Percentiles rank a stretch among this genome's conserved stretches.
phyloP scores from a whole-genome alignment of 805 yeast species.

The Metschnikowia henanensis region DNA sequence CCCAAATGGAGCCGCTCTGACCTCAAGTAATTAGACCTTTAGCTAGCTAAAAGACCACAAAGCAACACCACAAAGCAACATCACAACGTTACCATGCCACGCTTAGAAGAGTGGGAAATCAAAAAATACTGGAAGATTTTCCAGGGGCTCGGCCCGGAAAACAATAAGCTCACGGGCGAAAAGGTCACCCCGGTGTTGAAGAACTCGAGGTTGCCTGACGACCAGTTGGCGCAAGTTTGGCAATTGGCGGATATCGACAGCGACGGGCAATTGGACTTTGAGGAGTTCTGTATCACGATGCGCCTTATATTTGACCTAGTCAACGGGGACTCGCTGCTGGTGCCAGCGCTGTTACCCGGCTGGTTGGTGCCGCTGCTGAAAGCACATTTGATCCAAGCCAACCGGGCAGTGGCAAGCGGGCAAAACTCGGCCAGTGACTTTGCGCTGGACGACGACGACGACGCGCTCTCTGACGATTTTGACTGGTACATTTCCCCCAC shows the following conservation, averaged over 20 bases:
- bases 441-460: slow-evolving; percentile 52
- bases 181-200: slow-evolving; percentile 83
- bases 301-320: slow-evolving; percentile 88
- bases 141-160: slow-evolving; percentile 80
- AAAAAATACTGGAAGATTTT: slow-evolving; percentile 98
- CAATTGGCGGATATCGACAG: slow-evolving; percentile 48
- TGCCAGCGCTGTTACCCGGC: slow-evolving; percentile 78
- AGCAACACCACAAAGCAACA: no score
- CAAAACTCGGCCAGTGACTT: slow-evolving; percentile 24
- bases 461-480: slow-evolving; percentile 62
- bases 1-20: no score
- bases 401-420: slow-evolving; percentile 54
- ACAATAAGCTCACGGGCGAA: slow-evolving; percentile 80
- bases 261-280: slow-evolving; percentile 71
- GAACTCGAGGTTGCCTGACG: slow-evolving; percentile 51
- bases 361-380: slow-evolving; percentile 95
- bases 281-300: slow-evolving; percentile 98
- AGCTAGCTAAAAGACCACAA: no score
- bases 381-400: slow-evolving; percentile 82
- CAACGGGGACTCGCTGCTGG: slow-evolving; percentile 55
- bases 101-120: slow-evolving; percentile 92
- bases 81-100: slow-evolving; percentile 45
- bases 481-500: slow-evolving; percentile 97
- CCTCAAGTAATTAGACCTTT: no score
- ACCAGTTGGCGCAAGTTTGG: slow-evolving; percentile 85